phyloP scores from a whole-genome alignment of 441 rosid species.

The Brassica balearica region DNA sequence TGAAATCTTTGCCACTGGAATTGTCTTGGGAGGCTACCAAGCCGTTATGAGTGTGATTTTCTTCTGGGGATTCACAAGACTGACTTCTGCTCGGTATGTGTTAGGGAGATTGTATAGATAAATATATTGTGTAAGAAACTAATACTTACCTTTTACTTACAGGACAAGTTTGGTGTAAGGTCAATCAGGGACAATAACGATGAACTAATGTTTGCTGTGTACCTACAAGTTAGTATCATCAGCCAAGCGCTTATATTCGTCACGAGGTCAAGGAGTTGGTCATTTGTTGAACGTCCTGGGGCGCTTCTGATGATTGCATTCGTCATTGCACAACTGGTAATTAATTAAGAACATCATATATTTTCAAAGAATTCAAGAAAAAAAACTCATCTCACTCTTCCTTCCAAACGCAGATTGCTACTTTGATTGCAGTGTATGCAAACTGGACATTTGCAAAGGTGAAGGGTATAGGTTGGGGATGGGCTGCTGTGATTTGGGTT shows the following conservation, averaged over 20 bases:
- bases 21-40: conserved; percentile 84
- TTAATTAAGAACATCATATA: neutral
- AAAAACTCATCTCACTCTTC: neutral
- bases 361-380: neutral
- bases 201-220: neutral
- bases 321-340: neutral
- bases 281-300: neutral
- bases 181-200: neutral
- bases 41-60: conserved; percentile 86
- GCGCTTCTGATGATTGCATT: conserved; percentile 3
- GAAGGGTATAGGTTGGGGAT: conserved; percentile 4
- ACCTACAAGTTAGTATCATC: conserved; percentile 1
- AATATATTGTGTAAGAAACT: too few species aligned
- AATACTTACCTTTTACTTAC: neutral
- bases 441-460: neutral
- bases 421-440: conserved; percentile 2
- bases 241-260: conserved; percentile 5
- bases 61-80: conserved; percentile 81
- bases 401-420: neutral
- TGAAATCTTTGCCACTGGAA: conserved; percentile 90
- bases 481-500: neutral
- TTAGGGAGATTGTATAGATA: too few species aligned
- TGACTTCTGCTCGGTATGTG: conserved; percentile 68
- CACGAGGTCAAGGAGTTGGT: conserved; percentile 1
- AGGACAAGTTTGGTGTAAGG: neutral